Base-by-base conservation (phyloP, 2,329 filamentous ascomycete genomes). In the Orbilia blumenaviensis region DNA sequence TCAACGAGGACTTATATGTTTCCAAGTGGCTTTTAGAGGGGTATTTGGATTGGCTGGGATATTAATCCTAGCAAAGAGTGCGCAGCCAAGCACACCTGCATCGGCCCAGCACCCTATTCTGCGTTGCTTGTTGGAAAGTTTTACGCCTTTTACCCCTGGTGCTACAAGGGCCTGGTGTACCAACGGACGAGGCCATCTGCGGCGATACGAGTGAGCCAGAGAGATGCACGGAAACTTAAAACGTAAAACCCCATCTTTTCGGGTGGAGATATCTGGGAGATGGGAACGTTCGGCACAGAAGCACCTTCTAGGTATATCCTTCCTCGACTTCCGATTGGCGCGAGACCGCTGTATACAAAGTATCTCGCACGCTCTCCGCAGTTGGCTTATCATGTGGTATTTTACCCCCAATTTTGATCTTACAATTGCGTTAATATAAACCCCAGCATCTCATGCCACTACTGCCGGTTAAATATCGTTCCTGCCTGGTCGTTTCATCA, bases 41-140 rank as follows among this genome's bases (percentile, higher is more conserved):
- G 44, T 54, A 62, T 71, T 44, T 54, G 66, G 44, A 72, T 72
- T 72, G 67, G 67, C 60, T 27, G 41, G 67, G 58, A 64, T 72
- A 34, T 9, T 23, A 72, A 72, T 48, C 67, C 67, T 60, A 48
- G 67, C 58, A 58, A 32, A 27, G 50, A 18, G 10, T 64, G 58
- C 48, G 64, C 44, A 60, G 67, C 67, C 67, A 72, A 72, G 67
- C 62, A 64, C 34, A 48, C 48, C 52, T 50, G 46, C 48, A 71
- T 56, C 52, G 29, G 29, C 18, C 14, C 58, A 36, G 48, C 48
- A 38, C 34, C 44, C 48, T 25, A 16, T 58, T 61, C 48, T 64
- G 67, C 67, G 67, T 72, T 72, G 67, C 60, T 72, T 72, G 67
- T 72, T 72, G 67, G 16, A 72, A 72, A 52, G 16, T 58, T 64